Evolutionary conservation across 192 early-diverging fungal species (phyloP).

Genomic region (Dimargaris cristalligena): DNA sequence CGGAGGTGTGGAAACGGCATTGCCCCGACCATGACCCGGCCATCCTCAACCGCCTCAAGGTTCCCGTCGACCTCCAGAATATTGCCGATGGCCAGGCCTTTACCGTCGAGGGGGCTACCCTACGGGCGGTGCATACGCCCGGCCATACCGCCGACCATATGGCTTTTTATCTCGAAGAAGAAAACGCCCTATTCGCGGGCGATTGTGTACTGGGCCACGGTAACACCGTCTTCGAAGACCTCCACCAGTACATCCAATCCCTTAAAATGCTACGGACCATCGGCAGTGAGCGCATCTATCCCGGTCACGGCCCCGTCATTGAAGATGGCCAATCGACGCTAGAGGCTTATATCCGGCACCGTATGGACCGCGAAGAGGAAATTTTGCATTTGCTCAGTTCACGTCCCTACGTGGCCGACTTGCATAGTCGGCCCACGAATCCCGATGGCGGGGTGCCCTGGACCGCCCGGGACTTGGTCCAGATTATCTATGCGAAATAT

Average conservation of each 20-base stretch:
- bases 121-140: conserved; percentile 53
- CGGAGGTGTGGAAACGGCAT: conserved; percentile 18
- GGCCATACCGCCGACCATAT: conserved; percentile 73
- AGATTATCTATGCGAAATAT: conserved; percentile 34
- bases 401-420: neutral
- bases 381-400: conserved; percentile 33
- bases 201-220: conserved; percentile 78
- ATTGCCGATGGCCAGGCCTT: conserved; percentile 45
- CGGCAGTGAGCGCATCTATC: conserved; percentile 32
- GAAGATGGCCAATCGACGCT: conserved; percentile 43
- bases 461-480: conserved; percentile 31
- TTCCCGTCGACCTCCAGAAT: conserved; percentile 6
- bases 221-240: conserved; percentile 57
- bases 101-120: conserved; percentile 34
- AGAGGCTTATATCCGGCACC: conserved; percentile 60
- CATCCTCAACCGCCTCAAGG: neutral
- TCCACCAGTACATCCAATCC: conserved; percentile 48
- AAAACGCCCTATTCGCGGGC: conserved; percentile 51
- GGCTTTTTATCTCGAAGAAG: conserved; percentile 47
- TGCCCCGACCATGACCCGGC: conserved; percentile 3
- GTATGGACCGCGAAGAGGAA: conserved; percentile 54
- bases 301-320: conserved; percentile 68
- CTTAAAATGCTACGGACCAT: conserved; percentile 31
- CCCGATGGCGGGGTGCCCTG: conserved; percentile 9
- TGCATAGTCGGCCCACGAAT: neutral